A percentile compares a stretch with the other conserved stretches of the same genome.
Evolutionary conservation across 75 land plant genomes (phyloP).

Genomic region (Cunninghamia lanceolata): DNA sequence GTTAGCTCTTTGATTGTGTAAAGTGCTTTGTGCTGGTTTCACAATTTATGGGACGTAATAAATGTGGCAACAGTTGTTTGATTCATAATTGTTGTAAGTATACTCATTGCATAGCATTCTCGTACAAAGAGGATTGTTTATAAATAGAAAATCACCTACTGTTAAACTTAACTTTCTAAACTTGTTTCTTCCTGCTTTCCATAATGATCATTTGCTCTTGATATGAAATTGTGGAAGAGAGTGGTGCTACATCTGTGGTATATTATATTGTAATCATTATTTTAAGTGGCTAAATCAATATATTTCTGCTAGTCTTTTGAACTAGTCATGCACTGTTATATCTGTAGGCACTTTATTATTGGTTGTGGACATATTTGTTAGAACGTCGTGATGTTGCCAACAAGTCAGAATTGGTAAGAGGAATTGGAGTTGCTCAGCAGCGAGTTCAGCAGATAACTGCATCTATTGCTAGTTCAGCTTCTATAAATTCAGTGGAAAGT

Average conservation of each 20-base stretch:
- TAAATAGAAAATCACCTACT: not conserved
- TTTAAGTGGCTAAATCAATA: not conserved
- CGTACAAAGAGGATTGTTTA: not conserved
- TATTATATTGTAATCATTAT: not conserved
- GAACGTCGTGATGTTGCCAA: constrained; percentile 97
- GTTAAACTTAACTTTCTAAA: not conserved
- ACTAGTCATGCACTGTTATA: not conserved
- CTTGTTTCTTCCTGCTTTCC: not conserved
- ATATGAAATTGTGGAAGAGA: not conserved
- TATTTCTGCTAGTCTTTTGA: not conserved
- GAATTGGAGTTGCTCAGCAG: constrained; percentile 49
- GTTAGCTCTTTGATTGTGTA: not conserved
- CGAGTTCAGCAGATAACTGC: constrained; percentile 43
- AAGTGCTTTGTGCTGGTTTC: not conserved
- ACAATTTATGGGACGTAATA: not conserved
- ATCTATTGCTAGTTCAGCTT: constrained; percentile 30
- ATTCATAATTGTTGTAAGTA: not conserved
- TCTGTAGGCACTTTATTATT: constrained; percentile 87
- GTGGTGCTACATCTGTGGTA: not conserved
- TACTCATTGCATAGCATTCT: not conserved
- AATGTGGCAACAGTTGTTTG: not conserved
- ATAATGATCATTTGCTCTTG: not conserved
- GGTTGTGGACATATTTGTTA: constrained; percentile 96
- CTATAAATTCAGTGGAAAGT: constrained; percentile 50
- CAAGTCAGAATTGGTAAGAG: constrained; percentile 74